Base-by-base conservation (phyloP, 352 stramenopile species). In the Globisporangium takayamanum region DNA sequence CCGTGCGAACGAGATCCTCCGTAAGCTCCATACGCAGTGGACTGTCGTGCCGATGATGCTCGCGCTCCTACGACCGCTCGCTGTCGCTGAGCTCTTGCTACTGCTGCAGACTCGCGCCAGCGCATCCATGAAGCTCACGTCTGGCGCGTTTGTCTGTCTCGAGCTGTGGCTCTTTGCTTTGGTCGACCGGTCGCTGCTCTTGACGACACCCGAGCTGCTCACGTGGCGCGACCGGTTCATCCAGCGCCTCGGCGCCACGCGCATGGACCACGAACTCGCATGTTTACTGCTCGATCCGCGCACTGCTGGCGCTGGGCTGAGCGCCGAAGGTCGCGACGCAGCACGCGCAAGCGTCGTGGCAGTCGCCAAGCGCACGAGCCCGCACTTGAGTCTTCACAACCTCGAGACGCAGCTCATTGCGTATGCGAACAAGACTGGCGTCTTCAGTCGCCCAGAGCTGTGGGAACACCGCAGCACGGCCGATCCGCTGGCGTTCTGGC, bases 201-300 rank as follows among this genome's bases (percentile, higher is more conserved):
- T 64, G 28, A 20, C 42, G 15, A 28, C 7, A 2, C 8, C 26
- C 14, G 49, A 63, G 4, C 48, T 33, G 39, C 11, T 12, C 18
- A 25, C 44, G 15, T 64, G 55, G 61, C 42, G 25, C 16, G 7
- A 15, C 15, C 22, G 18, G 44, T 64, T 63, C 22, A 7, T 59
- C 42, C 52, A 42, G 22, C 50, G 45, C 1, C 49, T 20, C 12
- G 49, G 37, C 20, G 14, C 16, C 30, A 49, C 30, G 22, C 33
- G 56, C 8, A 37, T 52, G 48, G 49, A 55, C 22, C 61, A 64
- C 39, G 55, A 67, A 28, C 25, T 67, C 33, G 61, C 55, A 11
- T 45, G 16, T 12, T 18, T 67, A 50, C 42, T 67, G 16, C 52
- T 67, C 42, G 56, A 67, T 28, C 61, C 61, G 11, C 61, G 61